Conservation (phyloP, 2,329 filamentous ascomycete genomes). For the Metarhizium robertsii region DNA sequence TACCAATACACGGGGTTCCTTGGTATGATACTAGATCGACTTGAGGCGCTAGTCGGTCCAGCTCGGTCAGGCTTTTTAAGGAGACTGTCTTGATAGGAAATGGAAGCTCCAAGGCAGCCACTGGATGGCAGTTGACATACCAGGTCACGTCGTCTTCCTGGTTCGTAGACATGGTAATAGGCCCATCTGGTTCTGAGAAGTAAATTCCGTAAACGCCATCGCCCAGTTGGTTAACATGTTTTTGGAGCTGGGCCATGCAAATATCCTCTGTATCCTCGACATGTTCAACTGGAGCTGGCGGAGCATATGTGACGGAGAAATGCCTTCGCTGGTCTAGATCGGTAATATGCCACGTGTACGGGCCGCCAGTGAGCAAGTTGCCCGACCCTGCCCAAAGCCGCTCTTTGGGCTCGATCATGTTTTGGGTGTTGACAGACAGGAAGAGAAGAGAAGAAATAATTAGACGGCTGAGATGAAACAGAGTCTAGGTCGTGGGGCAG, state of each 20-base stretch:
- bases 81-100: conserved; percentile 6
- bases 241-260: conserved; percentile 13
- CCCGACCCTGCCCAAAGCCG: conserved; percentile 1
- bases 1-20: background rate
- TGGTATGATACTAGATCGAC: conserved; percentile 15
- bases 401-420: background rate
- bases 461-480: too few species aligned
- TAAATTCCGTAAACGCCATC: conserved; percentile 13
- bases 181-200: conserved; percentile 11
- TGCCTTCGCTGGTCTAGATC: conserved; percentile 16
- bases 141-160: conserved; percentile 17
- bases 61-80: conserved; percentile 8
- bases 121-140: conserved; percentile 16
- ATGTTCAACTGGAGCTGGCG: conserved; percentile 9
- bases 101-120: conserved; percentile 9
- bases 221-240: conserved; percentile 10
- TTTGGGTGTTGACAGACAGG: too few species aligned
- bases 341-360: conserved; percentile 15
- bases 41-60: too few species aligned
- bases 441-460: too few species aligned
- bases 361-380: conserved; percentile 6
- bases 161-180: conserved; percentile 11
- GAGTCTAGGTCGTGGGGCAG: too few species aligned
- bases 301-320: conserved; percentile 13
- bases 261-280: conserved; percentile 12